Evolutionary conservation across 164 flowering plant species (phyloP).

Genomic region (Amborella trichopoda): DNA sequence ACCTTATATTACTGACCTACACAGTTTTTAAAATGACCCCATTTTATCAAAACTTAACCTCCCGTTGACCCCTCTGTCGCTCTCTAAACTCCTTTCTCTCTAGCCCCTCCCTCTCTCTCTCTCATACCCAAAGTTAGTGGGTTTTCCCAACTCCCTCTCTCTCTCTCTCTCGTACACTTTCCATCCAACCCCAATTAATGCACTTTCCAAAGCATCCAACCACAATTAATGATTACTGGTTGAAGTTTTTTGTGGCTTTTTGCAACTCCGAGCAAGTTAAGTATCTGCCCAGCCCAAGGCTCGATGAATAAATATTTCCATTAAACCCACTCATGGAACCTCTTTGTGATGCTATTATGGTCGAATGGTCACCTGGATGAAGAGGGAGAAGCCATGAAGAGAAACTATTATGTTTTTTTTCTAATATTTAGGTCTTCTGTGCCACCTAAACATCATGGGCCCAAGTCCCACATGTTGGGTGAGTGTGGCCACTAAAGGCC

Average conservation of each 20-base stretch:
- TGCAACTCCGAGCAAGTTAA: constrained; percentile 50
- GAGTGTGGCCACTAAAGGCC: too few species aligned
- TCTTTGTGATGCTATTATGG: constrained; percentile 41
- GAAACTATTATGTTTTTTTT: constrained; percentile 66
- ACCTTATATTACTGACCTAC: too few species aligned
- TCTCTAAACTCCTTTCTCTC: too few species aligned
- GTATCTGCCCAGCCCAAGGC: constrained; percentile 50
- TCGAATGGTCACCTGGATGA: constrained; percentile 44
- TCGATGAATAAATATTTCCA: constrained; percentile 29
- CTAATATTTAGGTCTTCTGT: constrained; percentile 73
- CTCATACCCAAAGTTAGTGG: too few species aligned
- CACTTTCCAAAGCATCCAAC: constrained; percentile 16
- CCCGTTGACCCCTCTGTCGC: too few species aligned
- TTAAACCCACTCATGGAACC: constrained; percentile 25
- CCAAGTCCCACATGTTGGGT: constrained; percentile 71
- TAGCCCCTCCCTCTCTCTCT: too few species aligned
- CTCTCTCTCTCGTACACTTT: too few species aligned
- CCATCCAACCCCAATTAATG: too few species aligned
- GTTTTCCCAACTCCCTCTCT: too few species aligned
- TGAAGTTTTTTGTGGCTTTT: constrained; percentile 21
- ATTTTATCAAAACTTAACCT: too few species aligned
- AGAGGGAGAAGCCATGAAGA: constrained; percentile 84
- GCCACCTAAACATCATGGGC: constrained; percentile 71
- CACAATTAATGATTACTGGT: constrained; percentile 10
- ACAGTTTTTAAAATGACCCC: too few species aligned